phyloP scores from a whole-genome alignment of 106 monocot genomes.

The Xerophyta viscosa region DNA sequence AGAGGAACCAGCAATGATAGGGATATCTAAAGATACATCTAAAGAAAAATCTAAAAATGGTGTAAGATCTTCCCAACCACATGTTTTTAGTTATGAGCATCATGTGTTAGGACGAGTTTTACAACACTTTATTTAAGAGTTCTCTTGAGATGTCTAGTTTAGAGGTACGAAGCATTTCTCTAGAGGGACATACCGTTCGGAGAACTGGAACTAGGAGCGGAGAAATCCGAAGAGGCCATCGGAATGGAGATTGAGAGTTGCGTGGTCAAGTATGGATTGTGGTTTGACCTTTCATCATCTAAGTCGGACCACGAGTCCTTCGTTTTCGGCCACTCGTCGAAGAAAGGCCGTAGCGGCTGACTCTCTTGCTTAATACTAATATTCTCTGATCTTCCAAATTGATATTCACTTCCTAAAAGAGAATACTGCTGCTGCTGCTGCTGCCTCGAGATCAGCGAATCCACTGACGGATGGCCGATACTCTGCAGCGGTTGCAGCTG shows the following conservation, averaged over 20 bases:
- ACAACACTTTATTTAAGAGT: neutral
- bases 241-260: conserved; percentile 28
- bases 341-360: conserved; percentile 23
- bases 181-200: conserved; percentile 7
- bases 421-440: conserved; percentile 17
- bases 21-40: too few species aligned
- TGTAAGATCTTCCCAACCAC: too few species aligned
- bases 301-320: conserved; percentile 27
- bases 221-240: conserved; percentile 25
- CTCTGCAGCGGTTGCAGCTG: conserved; percentile 13
- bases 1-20: too few species aligned
- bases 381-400: conserved; percentile 7
- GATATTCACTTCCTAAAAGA: conserved; percentile 8
- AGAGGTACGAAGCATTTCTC: neutral
- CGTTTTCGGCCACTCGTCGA: conserved; percentile 27
- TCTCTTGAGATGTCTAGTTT: neutral
- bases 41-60: too few species aligned
- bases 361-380: conserved; percentile 18
- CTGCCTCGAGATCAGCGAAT: conserved; percentile 10
- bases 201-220: conserved; percentile 22
- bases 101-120: too few species aligned
- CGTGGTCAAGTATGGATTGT: conserved; percentile 15
- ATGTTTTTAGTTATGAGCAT: too few species aligned
- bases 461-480: conserved; percentile 9
- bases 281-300: conserved; percentile 20